Conservation (phyloP, 106 monocot species). For the Platanthera guangdongensis region DNA sequence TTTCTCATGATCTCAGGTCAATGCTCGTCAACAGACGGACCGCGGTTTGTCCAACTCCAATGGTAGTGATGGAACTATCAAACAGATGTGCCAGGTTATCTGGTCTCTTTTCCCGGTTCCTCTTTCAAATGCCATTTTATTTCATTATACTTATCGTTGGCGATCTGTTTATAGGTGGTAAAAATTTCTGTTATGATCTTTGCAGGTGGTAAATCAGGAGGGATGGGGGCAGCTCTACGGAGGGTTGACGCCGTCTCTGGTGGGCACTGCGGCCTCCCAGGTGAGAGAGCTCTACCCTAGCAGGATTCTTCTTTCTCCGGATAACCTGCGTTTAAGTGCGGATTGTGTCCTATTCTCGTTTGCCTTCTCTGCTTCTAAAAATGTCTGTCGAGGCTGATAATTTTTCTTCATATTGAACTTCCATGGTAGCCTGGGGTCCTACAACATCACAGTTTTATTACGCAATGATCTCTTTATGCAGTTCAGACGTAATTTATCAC, state of each 20-base stretch:
- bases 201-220: slow-evolving; percentile 70
- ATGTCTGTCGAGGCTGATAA: not conserved
- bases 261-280: slow-evolving; percentile 91
- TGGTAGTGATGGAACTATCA: slow-evolving; percentile 38
- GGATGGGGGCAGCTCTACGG: slow-evolving; percentile 83
- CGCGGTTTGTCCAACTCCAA: slow-evolving; percentile 44
- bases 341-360: not conserved
- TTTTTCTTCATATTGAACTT: not conserved
- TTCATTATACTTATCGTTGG: not conserved
- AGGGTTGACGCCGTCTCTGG: slow-evolving; percentile 68
- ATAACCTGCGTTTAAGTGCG: not conserved
- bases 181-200: not conserved
- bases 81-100: slow-evolving; percentile 53
- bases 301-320: not conserved
- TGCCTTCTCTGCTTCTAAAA: not conserved
- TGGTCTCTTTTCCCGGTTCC: not conserved
- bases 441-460: not conserved
- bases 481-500: not conserved
- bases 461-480: not conserved
- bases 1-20: slow-evolving; percentile 41
- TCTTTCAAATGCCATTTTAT: not conserved
- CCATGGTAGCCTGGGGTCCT: not conserved
- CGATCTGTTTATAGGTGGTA: not conserved
- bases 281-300: slow-evolving; percentile 13
- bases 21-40: slow-evolving; percentile 90